Evolutionary conservation across 768 basidiomycete species (phyloP), one percentile per base, ranked within the genome.

Genomic region (Leccinum arenicola): DNA sequence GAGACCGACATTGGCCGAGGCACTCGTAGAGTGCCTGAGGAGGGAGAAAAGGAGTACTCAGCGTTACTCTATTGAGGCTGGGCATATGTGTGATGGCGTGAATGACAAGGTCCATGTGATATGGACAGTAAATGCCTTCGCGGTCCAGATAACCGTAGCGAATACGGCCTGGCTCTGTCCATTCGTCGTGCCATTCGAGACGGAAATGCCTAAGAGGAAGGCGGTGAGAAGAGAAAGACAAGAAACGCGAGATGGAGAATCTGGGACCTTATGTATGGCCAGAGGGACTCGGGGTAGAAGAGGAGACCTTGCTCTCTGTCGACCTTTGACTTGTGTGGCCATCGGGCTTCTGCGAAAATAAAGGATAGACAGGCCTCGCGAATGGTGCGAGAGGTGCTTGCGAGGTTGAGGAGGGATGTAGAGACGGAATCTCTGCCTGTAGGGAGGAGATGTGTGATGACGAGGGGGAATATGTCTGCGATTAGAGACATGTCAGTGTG

Each of bases 151-250:
- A 62, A 27, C 73, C 73, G 25, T 71, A 50, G 54, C 73, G 73
- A 21, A 74, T 63, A n/a, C 73, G 73, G 21, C 64, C 68, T 1
- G 73, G 74, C 33, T 74, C 73, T 31, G 73, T 73, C 73, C 73
- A 74, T 50, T 74, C 73, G 58, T 75, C 74, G 43, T 72, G 73
- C 73, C 73, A 74, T 36, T 73, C 63, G 35, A 74, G 67, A 17
- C 62, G 66, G 10, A 74, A 71, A 47, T 75, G 71, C 55, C 73
- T 74, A 17, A 14, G 21, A 1, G 45, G 31, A 21, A 0, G 10
- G 47, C 2, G 55, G 62, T 65, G 6, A 61, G 60, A 1, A 19
- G 15, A 0, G 4, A 6, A 29, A n/a, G 10, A n/a, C 17, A 47
- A n/a, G 4, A 27, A 25, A 31, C 38, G 0, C 0, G 2, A 5